Evolutionary conservation across 176 grass and related monocot genomes (phyloP).

Genomic region (Calamus simplicifolius): DNA sequence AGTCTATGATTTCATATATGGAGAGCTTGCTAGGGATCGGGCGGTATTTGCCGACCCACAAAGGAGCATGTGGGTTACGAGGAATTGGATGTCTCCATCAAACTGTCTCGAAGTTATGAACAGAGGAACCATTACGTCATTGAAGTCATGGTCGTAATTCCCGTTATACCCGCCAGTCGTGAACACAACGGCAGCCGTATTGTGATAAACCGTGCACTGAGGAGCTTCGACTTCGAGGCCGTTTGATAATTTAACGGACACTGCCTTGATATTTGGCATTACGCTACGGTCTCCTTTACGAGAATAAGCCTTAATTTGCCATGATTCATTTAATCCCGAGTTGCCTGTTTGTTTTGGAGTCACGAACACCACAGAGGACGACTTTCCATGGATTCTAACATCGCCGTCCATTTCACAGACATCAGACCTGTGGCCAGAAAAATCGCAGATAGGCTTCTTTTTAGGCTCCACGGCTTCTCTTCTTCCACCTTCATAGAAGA

Average conservation of each 20-base stretch:
- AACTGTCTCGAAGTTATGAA: no score
- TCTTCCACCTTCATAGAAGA: not conserved
- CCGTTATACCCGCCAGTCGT: no score
- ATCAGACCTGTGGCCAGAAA: constrained; percentile 36
- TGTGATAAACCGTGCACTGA: no score
- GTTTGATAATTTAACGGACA: no score
- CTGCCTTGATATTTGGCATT: no score
- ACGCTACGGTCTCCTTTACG: no score
- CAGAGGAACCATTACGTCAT: no score
- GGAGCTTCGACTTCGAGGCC: no score
- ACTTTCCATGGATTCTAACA: constrained; percentile 50
- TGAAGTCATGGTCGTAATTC: no score
- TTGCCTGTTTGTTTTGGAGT: not conserved
- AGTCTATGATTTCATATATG: constrained; percentile 42
- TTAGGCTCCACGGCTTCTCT: constrained; percentile 23
- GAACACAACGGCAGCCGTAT: no score
- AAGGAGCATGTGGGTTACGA: constrained; percentile 36
- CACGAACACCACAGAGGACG: constrained; percentile 34
- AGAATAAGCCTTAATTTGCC: no score
- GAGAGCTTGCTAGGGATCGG: constrained; percentile 35
- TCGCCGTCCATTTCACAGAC: constrained; percentile 68
- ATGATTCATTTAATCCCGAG: constrained; percentile 8
- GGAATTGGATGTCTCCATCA: constrained; percentile 46
- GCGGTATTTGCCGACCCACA: constrained; percentile 82
- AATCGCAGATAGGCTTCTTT: constrained; percentile 26